phyloP scores from a whole-genome alignment of 1,139 yeast genomes.

The Chernovozyma aurita region DNA sequence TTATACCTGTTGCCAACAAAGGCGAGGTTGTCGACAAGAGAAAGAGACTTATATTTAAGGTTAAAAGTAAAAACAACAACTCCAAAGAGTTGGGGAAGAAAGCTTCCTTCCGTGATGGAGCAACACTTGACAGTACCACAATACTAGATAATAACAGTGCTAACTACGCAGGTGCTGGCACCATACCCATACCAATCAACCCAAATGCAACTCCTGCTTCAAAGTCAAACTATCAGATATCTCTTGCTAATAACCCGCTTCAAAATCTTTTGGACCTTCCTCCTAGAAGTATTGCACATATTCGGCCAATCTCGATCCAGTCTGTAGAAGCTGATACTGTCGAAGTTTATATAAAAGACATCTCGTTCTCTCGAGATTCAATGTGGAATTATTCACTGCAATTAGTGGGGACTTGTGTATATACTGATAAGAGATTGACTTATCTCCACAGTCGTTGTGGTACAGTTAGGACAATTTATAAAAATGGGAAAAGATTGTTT shows the following conservation, averaged over 20 bases:
- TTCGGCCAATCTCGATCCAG: conserved; percentile 35
- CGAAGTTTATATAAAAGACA: conserved; percentile 78
- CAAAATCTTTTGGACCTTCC: conserved; percentile 63
- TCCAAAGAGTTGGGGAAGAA: not conserved
- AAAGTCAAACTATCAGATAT: conserved; percentile 34
- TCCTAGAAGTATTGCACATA: conserved; percentile 57
- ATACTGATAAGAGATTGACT: conserved; percentile 59
- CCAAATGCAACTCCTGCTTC: conserved; percentile 14
- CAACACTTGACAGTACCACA: not conserved
- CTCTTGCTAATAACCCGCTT: conserved; percentile 60
- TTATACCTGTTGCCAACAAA: conserved; percentile 16
- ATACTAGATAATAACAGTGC: not conserved
- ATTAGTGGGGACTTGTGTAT: conserved; percentile 60
- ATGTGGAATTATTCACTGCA: conserved; percentile 83
- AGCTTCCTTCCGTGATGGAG: not conserved
- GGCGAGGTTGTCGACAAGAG: not conserved
- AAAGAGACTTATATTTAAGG: conserved; percentile 2
- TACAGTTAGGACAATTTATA: conserved; percentile 61
- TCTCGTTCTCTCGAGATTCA: conserved; percentile 81
- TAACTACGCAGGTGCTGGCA: not conserved
- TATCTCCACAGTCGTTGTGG: conserved; percentile 61
- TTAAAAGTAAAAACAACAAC: conserved; percentile 9
- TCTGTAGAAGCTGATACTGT: conserved; percentile 72
- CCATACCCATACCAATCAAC: conserved; percentile 4
- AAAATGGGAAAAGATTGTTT: conserved; percentile 62